phyloP scores from a whole-genome alignment of 1,284 basidiomycete genomes.

The Exsudoporus floridanus region DNA sequence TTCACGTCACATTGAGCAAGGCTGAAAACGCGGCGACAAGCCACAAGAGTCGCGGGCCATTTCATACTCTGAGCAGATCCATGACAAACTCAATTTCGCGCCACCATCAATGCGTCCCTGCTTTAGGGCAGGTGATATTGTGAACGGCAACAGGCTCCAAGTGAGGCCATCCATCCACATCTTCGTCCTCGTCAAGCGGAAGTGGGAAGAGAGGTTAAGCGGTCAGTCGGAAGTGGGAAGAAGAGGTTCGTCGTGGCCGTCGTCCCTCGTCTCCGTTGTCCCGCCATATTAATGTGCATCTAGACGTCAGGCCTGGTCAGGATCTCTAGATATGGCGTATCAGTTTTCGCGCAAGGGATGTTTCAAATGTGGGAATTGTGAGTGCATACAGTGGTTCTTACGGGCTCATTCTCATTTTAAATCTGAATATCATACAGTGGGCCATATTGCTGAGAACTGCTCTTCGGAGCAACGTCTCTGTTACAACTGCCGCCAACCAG shows the following conservation, averaged over 20 bases:
- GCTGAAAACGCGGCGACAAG: conserved; percentile 13
- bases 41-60: conserved; percentile 9
- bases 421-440: conserved; percentile 52
- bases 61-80: conserved; percentile 18
- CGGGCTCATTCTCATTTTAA: conserved; percentile 20
- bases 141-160: conserved; percentile 10
- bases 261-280: background rate
- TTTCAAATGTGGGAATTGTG: conserved; percentile 83
- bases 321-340: conserved; percentile 61
- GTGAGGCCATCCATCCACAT: conserved; percentile 36
- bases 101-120: conserved; percentile 30
- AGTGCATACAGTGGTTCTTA: conserved; percentile 36
- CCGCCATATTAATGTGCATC: conserved; percentile 10
- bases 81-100: conserved; percentile 7
- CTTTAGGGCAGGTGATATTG: conserved; percentile 37
- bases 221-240: conserved; percentile 50
- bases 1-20: conserved; percentile 11
- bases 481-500: conserved; percentile 89
- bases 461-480: conserved; percentile 83
- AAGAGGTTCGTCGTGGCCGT: conserved; percentile 29
- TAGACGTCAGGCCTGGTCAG: conserved; percentile 26
- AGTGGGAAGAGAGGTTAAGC: conserved; percentile 45
- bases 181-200: conserved; percentile 43
- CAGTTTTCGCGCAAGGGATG: conserved; percentile 81
- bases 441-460: conserved; percentile 89